Evolutionary conservation across 2,329 filamentous ascomycete genomes (phyloP), one percentile per base, ranked within the genome.

Genomic region (Scleromitrula shiraiana): DNA sequence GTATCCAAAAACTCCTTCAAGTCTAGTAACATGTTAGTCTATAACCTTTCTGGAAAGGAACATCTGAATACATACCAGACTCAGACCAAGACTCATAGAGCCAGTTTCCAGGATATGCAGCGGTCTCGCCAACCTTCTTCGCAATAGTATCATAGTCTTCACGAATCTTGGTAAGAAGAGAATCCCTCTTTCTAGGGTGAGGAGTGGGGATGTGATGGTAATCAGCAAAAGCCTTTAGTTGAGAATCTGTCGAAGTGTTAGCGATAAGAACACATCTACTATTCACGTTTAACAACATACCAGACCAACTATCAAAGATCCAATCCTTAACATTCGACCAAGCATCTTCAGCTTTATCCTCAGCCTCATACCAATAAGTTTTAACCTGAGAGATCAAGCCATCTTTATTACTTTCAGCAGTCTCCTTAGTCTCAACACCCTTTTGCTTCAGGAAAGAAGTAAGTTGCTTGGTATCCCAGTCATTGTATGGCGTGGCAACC

Each of bases 71-170:
- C 54, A 41, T 55, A 63, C 61, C 61, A 56, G 90, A 96, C 56
- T 95, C 70, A 44, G 86, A 83, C 93, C 93, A 98, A 7, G 83
- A 75, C 52, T 82, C 77, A 64, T 96, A 98, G 36, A 97, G 72
- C 93, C 93, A 97, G 70, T 96, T 81, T 32, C 93, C 93, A 27
- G 93, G 93, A 63, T 97, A 97, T n/a, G 80, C 70, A 44, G 79
- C 71, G 12, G 88, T 84, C 68, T 96, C 84, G 52, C 87, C 87
- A 9, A 66, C 65, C 67, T 81, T 82, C 67, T 88, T 82, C 14
- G 91, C 88, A 49, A 82, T 69, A 1, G 77, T 69, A 59, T 95
- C 86, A 64, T 95, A 97, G 68, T 81, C 90, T 55, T 84, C 75
- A 54, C 91, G 88, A 51, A 82, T 79, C 59, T 87, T 80, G 59